Percentiles rank a stretch among this genome's conserved stretches.
Conservation (phyloP, 2,329 filamentous ascomycete genomes). For the Exophiala viscosa region DNA sequence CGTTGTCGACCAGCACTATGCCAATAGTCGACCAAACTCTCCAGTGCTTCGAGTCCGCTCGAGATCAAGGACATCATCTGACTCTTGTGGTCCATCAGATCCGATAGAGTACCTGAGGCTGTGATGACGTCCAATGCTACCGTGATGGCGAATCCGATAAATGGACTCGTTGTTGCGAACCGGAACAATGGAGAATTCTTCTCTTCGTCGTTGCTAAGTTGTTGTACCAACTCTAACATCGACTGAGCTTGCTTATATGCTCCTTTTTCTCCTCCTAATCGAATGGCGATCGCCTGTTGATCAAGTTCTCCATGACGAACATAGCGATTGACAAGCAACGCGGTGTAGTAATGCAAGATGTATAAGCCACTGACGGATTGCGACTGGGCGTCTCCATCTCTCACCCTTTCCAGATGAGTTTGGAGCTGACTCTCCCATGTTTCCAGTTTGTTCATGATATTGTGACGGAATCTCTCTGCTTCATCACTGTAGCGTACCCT, state of each 20-base stretch:
- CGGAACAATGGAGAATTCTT: constrained; percentile 8
- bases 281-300: constrained; percentile 3
- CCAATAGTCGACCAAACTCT: constrained; percentile 59
- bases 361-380: constrained; percentile 16
- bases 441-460: constrained; percentile 3
- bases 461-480: constrained; percentile 5
- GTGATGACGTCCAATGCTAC: constrained; percentile 65
- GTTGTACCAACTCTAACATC: constrained; percentile 19
- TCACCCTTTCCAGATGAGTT: neutral
- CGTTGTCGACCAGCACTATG: constrained; percentile 53
- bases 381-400: neutral
- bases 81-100: constrained; percentile 40
- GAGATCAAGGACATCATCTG: constrained; percentile 52
- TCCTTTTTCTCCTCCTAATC: constrained; percentile 13
- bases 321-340: constrained; percentile 24
- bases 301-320: constrained; percentile 16
- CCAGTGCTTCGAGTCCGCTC: constrained; percentile 53
- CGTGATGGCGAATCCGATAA: constrained; percentile 59
- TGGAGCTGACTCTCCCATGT: constrained; percentile 9
- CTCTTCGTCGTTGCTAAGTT: constrained; percentile 15
- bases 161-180: constrained; percentile 53
- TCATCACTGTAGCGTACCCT: neutral
- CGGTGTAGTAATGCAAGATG: constrained; percentile 25
- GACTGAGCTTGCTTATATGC: constrained; percentile 19
- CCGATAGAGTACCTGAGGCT: constrained; percentile 53